A percentile compares a stretch with the other conserved stretches of the same genome.
These are phyloP conservation scores for Chaetoscypha palmicola DNA, from an alignment of 2,329 filamentous ascomycete genomes.

Conservation along the genomic window DNA sequence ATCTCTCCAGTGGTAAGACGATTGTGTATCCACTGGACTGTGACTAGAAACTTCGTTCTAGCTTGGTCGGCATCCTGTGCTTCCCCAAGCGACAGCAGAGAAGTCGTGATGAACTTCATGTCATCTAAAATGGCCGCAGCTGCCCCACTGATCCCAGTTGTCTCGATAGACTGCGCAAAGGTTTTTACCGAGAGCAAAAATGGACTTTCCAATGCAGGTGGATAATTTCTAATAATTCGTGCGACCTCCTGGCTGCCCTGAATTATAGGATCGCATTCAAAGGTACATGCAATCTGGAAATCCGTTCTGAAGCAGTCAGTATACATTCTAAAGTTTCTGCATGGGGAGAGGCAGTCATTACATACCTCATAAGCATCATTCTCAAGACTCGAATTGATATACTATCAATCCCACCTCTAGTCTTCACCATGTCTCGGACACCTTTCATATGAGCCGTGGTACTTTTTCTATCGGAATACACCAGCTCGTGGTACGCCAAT, in stretches of 20 bases:
- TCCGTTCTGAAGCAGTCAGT: slow-evolving; percentile 23
- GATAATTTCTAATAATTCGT: slow-evolving; percentile 16
- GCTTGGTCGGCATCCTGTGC: slow-evolving; percentile 19
- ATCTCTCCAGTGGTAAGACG: slow-evolving; percentile 28
- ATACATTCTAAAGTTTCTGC: slow-evolving; percentile 6
- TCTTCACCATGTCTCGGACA: slow-evolving; percentile 27
- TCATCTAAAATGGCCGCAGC: slow-evolving; percentile 46
- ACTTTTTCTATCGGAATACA: slow-evolving; percentile 28
- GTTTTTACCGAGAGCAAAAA: slow-evolving; percentile 18
- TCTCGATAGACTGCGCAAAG: slow-evolving; percentile 26
- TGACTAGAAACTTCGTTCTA: slow-evolving; percentile 29
- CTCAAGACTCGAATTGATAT: slow-evolving; percentile 13
- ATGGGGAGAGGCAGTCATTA: slow-evolving; percentile 7
- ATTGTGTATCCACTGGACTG: slow-evolving; percentile 36
- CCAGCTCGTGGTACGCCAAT: slow-evolving; percentile 28
- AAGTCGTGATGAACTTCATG: slow-evolving; percentile 40
- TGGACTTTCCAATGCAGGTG: slow-evolving; percentile 23
- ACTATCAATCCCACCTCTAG: slow-evolving; percentile 23
- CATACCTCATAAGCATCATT: slow-evolving; percentile 24
- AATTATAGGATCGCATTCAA: slow-evolving; percentile 28
- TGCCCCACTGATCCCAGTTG: slow-evolving; percentile 38
- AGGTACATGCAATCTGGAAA: slow-evolving; percentile 29
- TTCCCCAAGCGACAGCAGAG: slow-evolving; percentile 37
- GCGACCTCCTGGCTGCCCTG: slow-evolving; percentile 15
- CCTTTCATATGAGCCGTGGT: slow-evolving; percentile 29